Percentiles rank a stretch among this genome's conserved stretches.
phyloP scores from a whole-genome alignment of 2,329 filamentous ascomycete species.

The Leptodontidium sp. region DNA sequence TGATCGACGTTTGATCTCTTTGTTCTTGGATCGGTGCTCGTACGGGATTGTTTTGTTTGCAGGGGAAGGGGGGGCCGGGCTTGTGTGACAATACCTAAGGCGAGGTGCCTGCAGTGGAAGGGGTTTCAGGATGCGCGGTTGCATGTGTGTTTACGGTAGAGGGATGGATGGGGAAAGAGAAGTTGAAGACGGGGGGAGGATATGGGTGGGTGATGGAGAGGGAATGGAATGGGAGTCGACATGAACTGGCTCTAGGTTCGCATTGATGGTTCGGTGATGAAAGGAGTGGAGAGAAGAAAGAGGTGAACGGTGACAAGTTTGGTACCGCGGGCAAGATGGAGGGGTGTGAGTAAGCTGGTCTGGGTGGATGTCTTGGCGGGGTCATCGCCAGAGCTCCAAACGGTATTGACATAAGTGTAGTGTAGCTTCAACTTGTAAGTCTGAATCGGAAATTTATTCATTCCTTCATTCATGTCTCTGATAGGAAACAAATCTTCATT shows the following conservation, averaged over 20 bases:
- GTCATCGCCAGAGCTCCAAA: too few species aligned
- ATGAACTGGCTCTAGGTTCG: background rate
- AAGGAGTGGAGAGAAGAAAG: background rate
- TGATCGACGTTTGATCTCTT: slow-evolving; percentile 15
- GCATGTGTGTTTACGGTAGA: slow-evolving; percentile 8
- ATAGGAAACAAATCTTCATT: too few species aligned
- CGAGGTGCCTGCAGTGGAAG: background rate
- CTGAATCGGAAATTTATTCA: too few species aligned
- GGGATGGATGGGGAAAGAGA: background rate
- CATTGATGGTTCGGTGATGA: background rate
- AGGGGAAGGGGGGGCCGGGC: background rate
- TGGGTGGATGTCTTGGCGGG: too few species aligned
- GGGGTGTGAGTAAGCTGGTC: too few species aligned
- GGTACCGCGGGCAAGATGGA: background rate
- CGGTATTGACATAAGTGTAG: too few species aligned
- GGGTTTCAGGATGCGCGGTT: slow-evolving; percentile 14
- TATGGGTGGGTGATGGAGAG: background rate
- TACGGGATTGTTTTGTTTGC: background rate
- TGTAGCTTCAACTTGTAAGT: too few species aligned
- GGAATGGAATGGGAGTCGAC: background rate
- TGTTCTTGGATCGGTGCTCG: slow-evolving; percentile 4
- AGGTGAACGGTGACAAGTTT: background rate
- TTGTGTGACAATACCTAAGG: background rate
- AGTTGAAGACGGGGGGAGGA: background rate
- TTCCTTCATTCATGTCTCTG: too few species aligned